Base-by-base conservation (phyloP, 2,329 filamentous ascomycete genomes). In the Sporothrix dimorphospora region DNA sequence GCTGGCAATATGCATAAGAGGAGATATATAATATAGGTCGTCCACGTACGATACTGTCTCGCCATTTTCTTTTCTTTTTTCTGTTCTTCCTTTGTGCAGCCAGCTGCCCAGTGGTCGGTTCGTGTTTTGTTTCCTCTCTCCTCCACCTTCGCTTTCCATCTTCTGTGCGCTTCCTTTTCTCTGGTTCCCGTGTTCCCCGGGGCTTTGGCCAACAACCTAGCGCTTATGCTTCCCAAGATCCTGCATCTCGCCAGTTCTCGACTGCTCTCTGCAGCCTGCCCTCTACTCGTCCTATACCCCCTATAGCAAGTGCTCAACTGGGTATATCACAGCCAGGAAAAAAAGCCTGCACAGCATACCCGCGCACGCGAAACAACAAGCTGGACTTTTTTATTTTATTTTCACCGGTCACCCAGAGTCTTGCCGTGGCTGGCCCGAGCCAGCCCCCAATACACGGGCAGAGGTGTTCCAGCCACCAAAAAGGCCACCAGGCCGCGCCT, bases 371-470 rank as follows among this genome's bases (percentile, higher is more conserved):
- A 61, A n/a, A 59, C 21, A 57, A 59, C 49, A 69, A 6, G 27
- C 14, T 24, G 19, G 24, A 12, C 19, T 27, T 19, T n/a, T n/a
- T n/a, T n/a, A n/a, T 30, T 47, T 40, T 8, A 1, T 9, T 27
- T 49, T 70, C 68, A 70, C 68, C 68, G 55, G 68, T 70, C 68
- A 19, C 38, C 68, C 68, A 70, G 53, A 69, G 38, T 70, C 40
- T 55, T 38, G 65, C 65, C 47, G 45, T 40, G 47, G 47, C 49
- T 59, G 40, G 38, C 68, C 53, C 38, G 51, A 61, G 7, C 68
- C 68, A 61, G 53, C 53, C 38, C 34, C 55, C 40, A 45, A 51
- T 14, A 14, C 30, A 42, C 19, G 12, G n/a, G 21, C 2, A 19
- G 34, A 61, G 57, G 9, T 38, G 53, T 49, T 38, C 53, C 68